Conservation (phyloP, 1,139 yeast genomes). For the Pichia sp. region DNA sequence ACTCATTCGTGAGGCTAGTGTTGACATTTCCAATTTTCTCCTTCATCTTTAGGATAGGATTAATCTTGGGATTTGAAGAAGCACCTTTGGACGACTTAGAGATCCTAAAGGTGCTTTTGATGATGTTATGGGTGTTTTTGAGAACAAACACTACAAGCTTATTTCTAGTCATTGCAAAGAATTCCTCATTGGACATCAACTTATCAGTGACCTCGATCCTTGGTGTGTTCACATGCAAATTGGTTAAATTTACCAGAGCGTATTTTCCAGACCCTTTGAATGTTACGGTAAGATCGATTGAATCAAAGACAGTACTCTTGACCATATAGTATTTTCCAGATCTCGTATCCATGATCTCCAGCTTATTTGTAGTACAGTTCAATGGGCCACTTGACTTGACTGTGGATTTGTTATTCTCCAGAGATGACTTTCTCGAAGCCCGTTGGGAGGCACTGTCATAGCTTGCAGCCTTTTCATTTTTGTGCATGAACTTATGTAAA, state of each 20-base stretch:
- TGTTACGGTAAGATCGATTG: conserved; percentile 53
- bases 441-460: neutral
- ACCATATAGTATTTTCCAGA: conserved; percentile 40
- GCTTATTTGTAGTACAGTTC: conserved; percentile 18
- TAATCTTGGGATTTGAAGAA: conserved; percentile 7
- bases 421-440: neutral
- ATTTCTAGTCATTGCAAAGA: conserved; percentile 54
- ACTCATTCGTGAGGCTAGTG: too few relatives aligned
- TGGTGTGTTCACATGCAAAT: conserved; percentile 60
- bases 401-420: neutral
- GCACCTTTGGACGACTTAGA: conserved; percentile 10
- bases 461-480: neutral
- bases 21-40: neutral
- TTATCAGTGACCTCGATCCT: conserved; percentile 55
- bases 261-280: conserved; percentile 70
- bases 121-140: conserved; percentile 69
- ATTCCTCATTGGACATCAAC: conserved; percentile 75
- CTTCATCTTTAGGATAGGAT: conserved; percentile 8
- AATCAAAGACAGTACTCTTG: conserved; percentile 48
- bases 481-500: conserved; percentile 8
- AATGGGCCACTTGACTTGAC: neutral
- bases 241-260: conserved; percentile 64
- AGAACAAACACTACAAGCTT: conserved; percentile 64
- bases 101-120: conserved; percentile 51
- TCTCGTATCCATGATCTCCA: conserved; percentile 49